Conservation (phyloP, 2,329 filamentous ascomycete species). For the Penicillium sp. region DNA sequence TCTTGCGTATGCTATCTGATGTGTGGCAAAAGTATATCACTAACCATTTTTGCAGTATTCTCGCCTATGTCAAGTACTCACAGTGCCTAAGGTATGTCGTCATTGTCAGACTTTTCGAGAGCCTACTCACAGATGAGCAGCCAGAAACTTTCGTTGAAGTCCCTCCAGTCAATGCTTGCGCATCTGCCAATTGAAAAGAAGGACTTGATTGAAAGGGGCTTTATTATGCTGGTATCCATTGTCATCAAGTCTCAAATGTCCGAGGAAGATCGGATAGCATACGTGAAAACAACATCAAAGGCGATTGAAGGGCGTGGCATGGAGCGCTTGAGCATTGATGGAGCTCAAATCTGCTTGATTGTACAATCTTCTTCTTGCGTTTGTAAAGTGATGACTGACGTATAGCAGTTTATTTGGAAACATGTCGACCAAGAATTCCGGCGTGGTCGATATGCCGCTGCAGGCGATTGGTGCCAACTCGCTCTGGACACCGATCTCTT, state of each 20-base stretch:
- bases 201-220: too few relatives aligned
- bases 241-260: too few relatives aligned
- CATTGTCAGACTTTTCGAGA: not conserved
- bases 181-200: too few relatives aligned
- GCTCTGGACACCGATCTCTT: conserved; percentile 61
- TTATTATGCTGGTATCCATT: too few relatives aligned
- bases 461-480: conserved; percentile 65
- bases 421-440: conserved; percentile 54
- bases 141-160: conserved; percentile 26
- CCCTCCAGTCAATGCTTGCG: conserved; percentile 44
- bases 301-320: conserved; percentile 36
- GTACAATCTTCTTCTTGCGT: conserved; percentile 22
- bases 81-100: conserved; percentile 48
- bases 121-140: not conserved
- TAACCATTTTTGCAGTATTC: conserved; percentile 38
- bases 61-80: conserved; percentile 63
- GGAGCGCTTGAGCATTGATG: conserved; percentile 51
- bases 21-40: not conserved
- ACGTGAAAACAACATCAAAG: too few relatives aligned
- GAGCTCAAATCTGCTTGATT: conserved; percentile 49
- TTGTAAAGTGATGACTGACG: not conserved
- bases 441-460: conserved; percentile 46
- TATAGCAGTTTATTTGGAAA: conserved; percentile 70
- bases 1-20: conserved; percentile 39
- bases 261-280: too few relatives aligned